Base-by-base conservation (phyloP, 2,329 filamentous ascomycete species). In the Monilinia laxa region DNA sequence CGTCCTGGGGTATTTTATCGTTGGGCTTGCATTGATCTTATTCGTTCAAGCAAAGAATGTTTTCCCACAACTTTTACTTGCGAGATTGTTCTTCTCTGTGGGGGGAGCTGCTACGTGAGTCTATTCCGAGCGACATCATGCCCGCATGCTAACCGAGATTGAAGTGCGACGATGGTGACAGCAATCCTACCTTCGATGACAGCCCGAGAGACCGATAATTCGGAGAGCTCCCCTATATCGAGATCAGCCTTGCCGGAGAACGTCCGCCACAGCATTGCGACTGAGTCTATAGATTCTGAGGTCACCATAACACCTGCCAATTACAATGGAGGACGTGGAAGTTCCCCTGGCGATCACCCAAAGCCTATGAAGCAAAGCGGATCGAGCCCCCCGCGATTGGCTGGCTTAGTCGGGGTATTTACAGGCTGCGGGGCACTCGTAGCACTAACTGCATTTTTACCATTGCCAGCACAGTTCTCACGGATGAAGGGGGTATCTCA, bases 401-500 rank as follows among this genome's bases (percentile, higher is more conserved):
- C 95, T 20, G 95, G 95, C 0, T 87, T 93, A 62, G 95, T 99
- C 6, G 95, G 95, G 5, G 82, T 97, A 67, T 96, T 96, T 76
- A 97, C 95, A 10, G 95, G 95, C 31, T 92, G 91, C 73, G 95
- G 95, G 68, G 95, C 95, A 18, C 83, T 99, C 6, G 83, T 99
- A 5, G 93, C 95, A 14, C 81, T 99, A 40, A 79, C 82, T 0
- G 75, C 95, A 45, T 98, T 99, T 75, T 83, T 99, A 18, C 95
- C 94, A 7, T 84, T 99, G 23, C 95, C 95, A 0, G 90, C 92
- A 2, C 84, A 85, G 45, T 96, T 98, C 75, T 83, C 83, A 35
- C 86, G 89, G 73, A 82, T 88, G 38, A 82, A 87, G 52, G 91
- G 90, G n/a, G 82, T 90, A 12, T 90, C 88, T 0, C 88, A 90